Base-by-base conservation (phyloP, 805 yeast species). In the Candida lessepsii region DNA sequence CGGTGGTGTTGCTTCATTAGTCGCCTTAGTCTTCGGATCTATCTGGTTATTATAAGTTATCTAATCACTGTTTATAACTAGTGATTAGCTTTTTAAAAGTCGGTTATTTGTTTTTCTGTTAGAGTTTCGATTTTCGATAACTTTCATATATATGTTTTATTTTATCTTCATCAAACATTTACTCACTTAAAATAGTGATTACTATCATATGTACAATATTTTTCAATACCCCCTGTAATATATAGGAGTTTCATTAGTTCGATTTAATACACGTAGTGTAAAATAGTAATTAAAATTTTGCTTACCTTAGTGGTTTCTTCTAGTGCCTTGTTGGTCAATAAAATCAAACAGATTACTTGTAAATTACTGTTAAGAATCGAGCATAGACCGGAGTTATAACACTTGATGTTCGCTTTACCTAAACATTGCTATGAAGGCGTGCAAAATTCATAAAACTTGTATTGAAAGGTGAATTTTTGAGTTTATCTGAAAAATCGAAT, bases 1-100 rank as follows among this genome's bases (percentile, higher is more conserved):
- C 47, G 58, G 53, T 18, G 70, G 60, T 42, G 44, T 52, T 34
- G 49, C 58, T 23, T 46, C 67, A 40, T 61, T 63, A 11, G 57
- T 63, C 41, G 70, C 67, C 20, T 46, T 66, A 14, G 55, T 57
- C 29, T 69, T 65, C 50, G 70, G 63, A 44, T 63, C 54, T 32
- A 35, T 53, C 27, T 42, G 39, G 35, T 44, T 46, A 44, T 46
- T 46, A 34, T 21, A 34, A 34, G 17, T 34, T 15, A 5, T 18
- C 23, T 34, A 23, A 21, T 23, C 10, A 23, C 35, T 37, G 34
- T 42, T 34, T 29, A 25, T 27, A 36, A 36, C 39, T 36, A 36
- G 39, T 36, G 39, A 23, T 32, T 32, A 21, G 35, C 21, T n/a
- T 20, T 32, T 21, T 15, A 32, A 20, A 32, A 23, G 25, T 34